Conservation (phyloP, 257 asterid species). For the Paulownia fortunei region DNA sequence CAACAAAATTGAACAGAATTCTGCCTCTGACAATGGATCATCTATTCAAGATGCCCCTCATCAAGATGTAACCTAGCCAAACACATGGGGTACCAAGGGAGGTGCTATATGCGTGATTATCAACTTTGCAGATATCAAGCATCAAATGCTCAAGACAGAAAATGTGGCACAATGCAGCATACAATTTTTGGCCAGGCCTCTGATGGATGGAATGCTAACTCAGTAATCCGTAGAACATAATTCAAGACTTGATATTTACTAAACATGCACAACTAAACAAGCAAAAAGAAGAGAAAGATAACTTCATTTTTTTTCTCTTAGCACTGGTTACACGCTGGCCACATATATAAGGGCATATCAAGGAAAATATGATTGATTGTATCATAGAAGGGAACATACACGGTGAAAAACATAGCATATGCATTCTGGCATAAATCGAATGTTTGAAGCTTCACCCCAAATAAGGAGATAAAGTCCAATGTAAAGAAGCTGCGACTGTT, state of each 20-base stretch:
- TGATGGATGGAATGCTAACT: background rate
- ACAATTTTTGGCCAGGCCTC: background rate
- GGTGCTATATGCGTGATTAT: too few species aligned
- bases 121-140: slow-evolving; percentile 14
- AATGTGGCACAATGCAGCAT: background rate
- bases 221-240: background rate
- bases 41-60: too few species aligned
- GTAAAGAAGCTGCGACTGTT: slow-evolving; percentile 91
- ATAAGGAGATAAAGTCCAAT: slow-evolving; percentile 94
- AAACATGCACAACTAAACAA: background rate
- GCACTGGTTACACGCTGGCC: background rate
- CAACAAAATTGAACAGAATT: too few species aligned
- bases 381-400: slow-evolving; percentile 56
- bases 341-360: slow-evolving; percentile 3
- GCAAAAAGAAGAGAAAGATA: background rate
- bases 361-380: slow-evolving; percentile 21
- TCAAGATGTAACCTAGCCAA: too few species aligned
- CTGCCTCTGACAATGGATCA: too few species aligned
- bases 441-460: slow-evolving; percentile 99
- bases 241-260: background rate
- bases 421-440: slow-evolving; percentile 99
- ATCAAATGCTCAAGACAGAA: background rate
- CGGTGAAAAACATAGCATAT: slow-evolving; percentile 92
- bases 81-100: too few species aligned
- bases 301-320: background rate